Base-by-base conservation (phyloP, 2,329 filamentous ascomycete genomes). In the Aureobasidium musti region DNA sequence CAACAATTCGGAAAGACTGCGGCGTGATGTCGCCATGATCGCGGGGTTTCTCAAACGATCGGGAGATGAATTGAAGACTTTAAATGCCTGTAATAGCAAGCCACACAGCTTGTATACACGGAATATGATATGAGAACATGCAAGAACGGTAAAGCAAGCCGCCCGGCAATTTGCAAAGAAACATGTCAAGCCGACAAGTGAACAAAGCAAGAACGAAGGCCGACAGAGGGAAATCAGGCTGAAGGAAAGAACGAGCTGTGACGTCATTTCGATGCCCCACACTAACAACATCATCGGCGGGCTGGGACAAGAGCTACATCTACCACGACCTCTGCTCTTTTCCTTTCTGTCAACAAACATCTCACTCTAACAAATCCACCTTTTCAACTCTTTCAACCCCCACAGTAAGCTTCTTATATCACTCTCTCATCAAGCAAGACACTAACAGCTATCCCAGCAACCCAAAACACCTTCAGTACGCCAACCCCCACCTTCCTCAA, bases 401-500 rank as follows among this genome's bases (percentile, higher is more conserved):
- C 17, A 63, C 28, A 53, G 61, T 64, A 54, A 54, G 61, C 28
- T 17, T 21, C 11, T 30, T n/a, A 10, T 23, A 23, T 33, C 37
- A 19, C 19, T 10, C 6, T 13, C 11, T 3, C 35, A 37, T 8
- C 47, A 23, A 19, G 17, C 33, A 30, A 28, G 33, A 39, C 30
- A 39, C 59, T 63, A 14, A 63, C 59, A 41, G 13, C 47, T 41
- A 28, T 30, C 26, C 4, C 61, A 64, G 49, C 49, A 64, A 5
- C 11, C 23, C 49, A 43, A 53, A 33, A 43, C 61, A 64, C 35
- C 21, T 53, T 33, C 61, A 63, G 59, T 52, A 63, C 45, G 59
- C 59, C 59, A n/a, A 50, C 41, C 43, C 43, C 57, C 43, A n/a
- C 59, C 50, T 11, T 33, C 50, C 63, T 57, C 67, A 71, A 71